Base-by-base conservation (phyloP, 768 basidiomycete species). In the Amanita pallidorosea region DNA sequence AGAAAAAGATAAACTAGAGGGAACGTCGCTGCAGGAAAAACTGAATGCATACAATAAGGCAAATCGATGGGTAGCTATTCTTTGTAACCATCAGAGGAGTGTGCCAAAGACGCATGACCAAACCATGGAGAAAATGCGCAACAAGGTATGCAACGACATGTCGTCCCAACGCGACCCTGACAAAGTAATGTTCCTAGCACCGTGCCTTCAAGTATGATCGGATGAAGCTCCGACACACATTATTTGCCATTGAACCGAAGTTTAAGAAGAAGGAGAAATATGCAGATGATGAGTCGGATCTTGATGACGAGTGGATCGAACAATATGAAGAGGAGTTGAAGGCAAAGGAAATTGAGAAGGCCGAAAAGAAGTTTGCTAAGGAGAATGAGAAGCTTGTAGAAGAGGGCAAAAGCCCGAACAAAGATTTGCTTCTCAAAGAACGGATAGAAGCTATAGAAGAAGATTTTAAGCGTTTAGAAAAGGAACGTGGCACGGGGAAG, bases 81-180 rank as follows among this genome's bases (percentile, higher is more conserved):
- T 99, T 34, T 99, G 96, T 75, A 99, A 99, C 77, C 96, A 99
- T 88, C 94, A 98, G 66, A 79, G 92, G 66, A 83, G 81, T 52
- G 92, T 85, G 1, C 86, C 90, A 38, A 98, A 97, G 70, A 87
- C 83, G 4, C 93, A 96, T 59, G 88, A 87, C 31, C 85, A 88
- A 54, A 87, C 87, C 7, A 96, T 98, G 90, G 85, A 86, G 59
- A 97, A 90, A 69, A 86, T 97, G 80, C 77, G 75, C 13, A 81
- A 96, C 63, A 93, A 89, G 75, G 95, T 93, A 58, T 7, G 46
- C 23, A 17, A 31, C 33, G n/a, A 47, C 45, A 13, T 22, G 25
- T 11, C 17, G 45, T 43, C n/a, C 38, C 35, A 34, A 43, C 22
- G 40, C 56, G 25, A 11, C 41, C 49, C 45, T 45, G 56, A 49